These are phyloP conservation scores for Lepraria neglecta DNA, from an alignment of 495 filamentous ascomycete species.

Conservation along the genomic window DNA sequence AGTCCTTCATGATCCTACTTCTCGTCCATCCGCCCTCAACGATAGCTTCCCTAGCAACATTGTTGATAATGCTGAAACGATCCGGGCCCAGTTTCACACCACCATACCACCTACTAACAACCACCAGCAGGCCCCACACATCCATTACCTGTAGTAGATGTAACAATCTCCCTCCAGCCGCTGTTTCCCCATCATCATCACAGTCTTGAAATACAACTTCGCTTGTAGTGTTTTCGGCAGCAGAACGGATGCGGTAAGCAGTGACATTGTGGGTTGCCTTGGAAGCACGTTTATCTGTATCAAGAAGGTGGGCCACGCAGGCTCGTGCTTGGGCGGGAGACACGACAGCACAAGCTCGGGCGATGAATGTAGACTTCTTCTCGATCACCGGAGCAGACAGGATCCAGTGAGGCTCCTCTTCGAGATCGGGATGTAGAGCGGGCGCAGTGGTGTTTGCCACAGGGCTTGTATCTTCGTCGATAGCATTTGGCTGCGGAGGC, in stretches of 20 bases:
- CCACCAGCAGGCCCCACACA: conserved; percentile 83
- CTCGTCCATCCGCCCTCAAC: conserved; percentile 57
- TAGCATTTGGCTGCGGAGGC: conserved; percentile 11
- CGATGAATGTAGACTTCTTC: conserved; percentile 84
- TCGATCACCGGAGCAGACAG: conserved; percentile 66
- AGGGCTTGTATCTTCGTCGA: conserved; percentile 12
- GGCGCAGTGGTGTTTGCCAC: not conserved
- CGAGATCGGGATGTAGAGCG: not conserved
- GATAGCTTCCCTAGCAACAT: conserved; percentile 76
- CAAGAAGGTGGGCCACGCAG: conserved; percentile 65
- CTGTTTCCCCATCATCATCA: conserved; percentile 95
- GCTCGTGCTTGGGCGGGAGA: conserved; percentile 60
- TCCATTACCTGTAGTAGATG: conserved; percentile 94
- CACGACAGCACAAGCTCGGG: conserved; percentile 59
- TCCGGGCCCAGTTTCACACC: conserved; percentile 81
- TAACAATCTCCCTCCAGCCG: conserved; percentile 76
- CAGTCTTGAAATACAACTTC: conserved; percentile 74
- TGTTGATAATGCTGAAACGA: conserved; percentile 83
- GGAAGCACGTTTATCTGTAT: conserved; percentile 73
- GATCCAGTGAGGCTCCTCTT: conserved; percentile 55
- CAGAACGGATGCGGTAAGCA: conserved; percentile 52
- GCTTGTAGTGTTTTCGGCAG: conserved; percentile 29
- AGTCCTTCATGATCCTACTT: not conserved
- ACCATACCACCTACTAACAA: conserved; percentile 96
- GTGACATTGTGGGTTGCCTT: conserved; percentile 88